Percentiles rank a stretch among this genome's conserved stretches.
Evolutionary conservation across 768 basidiomycete genomes (phyloP).

Genomic region (Mycena chlorophos): DNA sequence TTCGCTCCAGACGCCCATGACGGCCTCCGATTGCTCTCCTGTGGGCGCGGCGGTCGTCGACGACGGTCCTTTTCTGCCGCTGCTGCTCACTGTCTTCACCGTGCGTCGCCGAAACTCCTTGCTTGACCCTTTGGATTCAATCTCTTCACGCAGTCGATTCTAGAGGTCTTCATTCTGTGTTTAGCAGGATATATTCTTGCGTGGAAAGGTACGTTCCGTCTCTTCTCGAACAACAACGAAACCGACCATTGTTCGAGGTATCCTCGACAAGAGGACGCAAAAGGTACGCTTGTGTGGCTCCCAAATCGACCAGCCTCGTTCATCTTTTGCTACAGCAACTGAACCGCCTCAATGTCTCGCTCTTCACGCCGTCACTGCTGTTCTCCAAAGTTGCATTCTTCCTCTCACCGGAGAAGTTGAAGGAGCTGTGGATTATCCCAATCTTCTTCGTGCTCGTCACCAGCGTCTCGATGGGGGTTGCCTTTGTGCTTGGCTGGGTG

Average conservation of each 20-base stretch:
- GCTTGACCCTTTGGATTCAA: slow-evolving; percentile 7
- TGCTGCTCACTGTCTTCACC: slow-evolving; percentile 17
- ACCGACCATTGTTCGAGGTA: too few species aligned
- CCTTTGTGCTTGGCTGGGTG: slow-evolving; percentile 59
- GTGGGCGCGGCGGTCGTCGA: background rate
- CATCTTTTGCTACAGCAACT: slow-evolving; percentile 53
- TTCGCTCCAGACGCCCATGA: slow-evolving; percentile 13
- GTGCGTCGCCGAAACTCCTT: slow-evolving; percentile 4
- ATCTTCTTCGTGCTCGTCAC: slow-evolving; percentile 84
- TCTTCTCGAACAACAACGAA: too few species aligned
- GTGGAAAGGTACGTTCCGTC: too few species aligned
- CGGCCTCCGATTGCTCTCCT: background rate
- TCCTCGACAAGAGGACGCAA: slow-evolving; percentile 88
- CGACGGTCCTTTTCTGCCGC: slow-evolving; percentile 16
- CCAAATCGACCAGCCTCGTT: slow-evolving; percentile 11
- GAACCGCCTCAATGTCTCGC: slow-evolving; percentile 80
- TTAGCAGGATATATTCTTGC: slow-evolving; percentile 83
- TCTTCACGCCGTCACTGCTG: slow-evolving; percentile 85
- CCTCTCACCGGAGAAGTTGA: slow-evolving; percentile 80
- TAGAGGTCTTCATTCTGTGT: slow-evolving; percentile 86
- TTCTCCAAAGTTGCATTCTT: slow-evolving; percentile 97
- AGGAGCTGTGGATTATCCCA: slow-evolving; percentile 83
- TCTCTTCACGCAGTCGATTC: slow-evolving; percentile 65
- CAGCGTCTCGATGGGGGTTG: slow-evolving; percentile 64
- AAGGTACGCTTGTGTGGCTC: slow-evolving; percentile 57